Conservation (phyloP, 352 stramenopile genomes). For the Phytopythium helicoides region DNA sequence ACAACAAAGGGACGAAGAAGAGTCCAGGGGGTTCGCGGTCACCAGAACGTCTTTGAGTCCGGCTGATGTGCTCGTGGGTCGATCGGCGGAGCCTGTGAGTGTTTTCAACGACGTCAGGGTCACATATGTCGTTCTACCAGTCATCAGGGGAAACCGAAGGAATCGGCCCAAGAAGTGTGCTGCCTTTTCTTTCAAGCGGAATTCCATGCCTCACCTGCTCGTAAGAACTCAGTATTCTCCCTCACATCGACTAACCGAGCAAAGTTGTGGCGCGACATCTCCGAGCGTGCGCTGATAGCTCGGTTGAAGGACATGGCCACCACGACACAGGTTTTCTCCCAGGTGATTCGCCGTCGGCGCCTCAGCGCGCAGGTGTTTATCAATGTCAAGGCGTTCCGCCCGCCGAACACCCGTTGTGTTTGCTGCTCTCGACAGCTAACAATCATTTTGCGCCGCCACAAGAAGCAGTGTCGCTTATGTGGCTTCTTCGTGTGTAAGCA, state of each 20-base stretch:
- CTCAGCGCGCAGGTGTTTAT: neutral
- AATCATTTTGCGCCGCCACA: no score
- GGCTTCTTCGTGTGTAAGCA: constrained; percentile 53
- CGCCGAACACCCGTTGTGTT: neutral
- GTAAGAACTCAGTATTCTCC: no score
- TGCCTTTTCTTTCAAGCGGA: no score
- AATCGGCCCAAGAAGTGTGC: no score
- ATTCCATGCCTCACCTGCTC: no score
- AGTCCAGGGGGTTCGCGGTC: constrained; percentile 31
- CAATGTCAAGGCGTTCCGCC: neutral
- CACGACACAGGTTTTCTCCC: neutral
- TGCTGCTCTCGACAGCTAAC: no score
- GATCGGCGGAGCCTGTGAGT: constrained; percentile 27
- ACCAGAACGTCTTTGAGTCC: constrained; percentile 34
- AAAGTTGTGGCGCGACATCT: no score
- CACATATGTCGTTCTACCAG: constrained; percentile 27
- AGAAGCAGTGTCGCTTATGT: constrained; percentile 56
- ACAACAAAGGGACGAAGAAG: constrained; percentile 8
- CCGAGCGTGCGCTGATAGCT: neutral
- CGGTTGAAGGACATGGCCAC: neutral
- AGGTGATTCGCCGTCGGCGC: neutral
- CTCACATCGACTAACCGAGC: no score
- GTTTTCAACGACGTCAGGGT: constrained; percentile 12
- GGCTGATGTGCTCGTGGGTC: constrained; percentile 39
- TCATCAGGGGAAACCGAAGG: no score